Base-by-base conservation (phyloP, 306 rosid species). In the Sindora glabra region DNA sequence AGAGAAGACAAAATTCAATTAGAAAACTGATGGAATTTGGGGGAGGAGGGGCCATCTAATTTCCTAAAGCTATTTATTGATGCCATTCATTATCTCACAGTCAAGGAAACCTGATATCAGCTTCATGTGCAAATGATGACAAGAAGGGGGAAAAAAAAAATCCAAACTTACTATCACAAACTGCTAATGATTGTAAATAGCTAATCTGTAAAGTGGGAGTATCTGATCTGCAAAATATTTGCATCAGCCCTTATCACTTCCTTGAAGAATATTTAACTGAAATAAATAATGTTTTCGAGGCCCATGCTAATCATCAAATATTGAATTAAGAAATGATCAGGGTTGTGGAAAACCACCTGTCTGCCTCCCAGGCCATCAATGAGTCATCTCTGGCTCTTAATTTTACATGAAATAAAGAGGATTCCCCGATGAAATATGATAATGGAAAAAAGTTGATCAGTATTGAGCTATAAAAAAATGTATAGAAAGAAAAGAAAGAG, bases 331-430 rank as follows among this genome's bases (percentile, higher is more conserved):
- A 48, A 25, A 33, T 56, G 45, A 64, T 63, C 22, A 22, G 70
- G 61, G 69, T 51, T 45, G 71, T 63, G 62, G 66, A 76, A 81
- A 22, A 79, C 79, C 73, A 47, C 73, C 4, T 57, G 71, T 66
- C 67, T 67, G 59, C 68, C 73, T 59, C 65, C 60, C 56, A 17
- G 49, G 58, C 62, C 59, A 69, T 62, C 70, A 15, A 42, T 32
- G 48, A 67, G 80, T 62, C 80, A 41, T 41, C 27, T 34, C 45
- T n/a, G n/a, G n/a, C n/a, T 59, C 67, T 57, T 40, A 42, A 25
- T 47, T 47, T 44, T 49, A 30, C 59, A 17, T 16, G 34, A 67
- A 46, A 65, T 26, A 33, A 3, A 56, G 47, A 65, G 42, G 44
- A 22, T 41, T 38, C 46, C 30, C 30, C 14, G 27, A 18, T 48